Evolutionary conservation across 1,139 yeast species (phyloP), one percentile per base, ranked within the genome.

Genomic region (Candida smagusa): DNA sequence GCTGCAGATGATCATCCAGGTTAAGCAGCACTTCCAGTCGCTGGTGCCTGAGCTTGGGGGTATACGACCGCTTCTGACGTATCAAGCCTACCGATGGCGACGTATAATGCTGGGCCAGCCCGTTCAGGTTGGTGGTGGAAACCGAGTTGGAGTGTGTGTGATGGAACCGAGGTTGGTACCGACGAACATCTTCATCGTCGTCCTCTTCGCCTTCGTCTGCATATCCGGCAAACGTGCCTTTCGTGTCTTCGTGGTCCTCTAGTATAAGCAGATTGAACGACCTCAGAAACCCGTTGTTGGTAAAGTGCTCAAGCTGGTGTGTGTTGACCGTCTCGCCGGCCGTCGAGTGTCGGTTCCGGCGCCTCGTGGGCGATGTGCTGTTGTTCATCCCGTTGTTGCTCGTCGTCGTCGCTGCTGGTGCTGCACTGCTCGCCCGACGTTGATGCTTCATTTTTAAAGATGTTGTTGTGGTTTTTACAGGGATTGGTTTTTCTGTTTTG

Each of bases 211-310:
- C 19, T 3, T 16, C 19, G 19, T 16, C 19, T 16, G 5, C 19
- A 16, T 16, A 16, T 5, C 5, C 5, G 19, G 19, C 19, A n/a
- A n/a, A n/a, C n/a, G 5, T 16, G 64, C 43, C 67, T 45, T 65
- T 66, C 12, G 54, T 58, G 28, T 58, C 61, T n/a, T 54, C 55
- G 33, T 49, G 45, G 43, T 71, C 77, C 26, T 70, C 74, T 33
- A 71, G 52, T 6, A 70, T 68, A 49, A 71, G 63, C 38, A 70
- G 63, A 49, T 69, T 71, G 58, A 71, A 71, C 11, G 74, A 68
- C 22, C 72, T 52, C 30, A 74, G 68, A 42, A 71, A 69, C 29
- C 67, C 66, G 43, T 63, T 58, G 48, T 68, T 65, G 34, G 74
- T 62, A 40, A 64, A 67, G 48, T 65, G 58, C 36, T 69, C 73